Percentiles rank a stretch among this genome's conserved stretches.
phyloP scores from a whole-genome alignment of 208 protist genomes.

The Crithidia sp. region DNA sequence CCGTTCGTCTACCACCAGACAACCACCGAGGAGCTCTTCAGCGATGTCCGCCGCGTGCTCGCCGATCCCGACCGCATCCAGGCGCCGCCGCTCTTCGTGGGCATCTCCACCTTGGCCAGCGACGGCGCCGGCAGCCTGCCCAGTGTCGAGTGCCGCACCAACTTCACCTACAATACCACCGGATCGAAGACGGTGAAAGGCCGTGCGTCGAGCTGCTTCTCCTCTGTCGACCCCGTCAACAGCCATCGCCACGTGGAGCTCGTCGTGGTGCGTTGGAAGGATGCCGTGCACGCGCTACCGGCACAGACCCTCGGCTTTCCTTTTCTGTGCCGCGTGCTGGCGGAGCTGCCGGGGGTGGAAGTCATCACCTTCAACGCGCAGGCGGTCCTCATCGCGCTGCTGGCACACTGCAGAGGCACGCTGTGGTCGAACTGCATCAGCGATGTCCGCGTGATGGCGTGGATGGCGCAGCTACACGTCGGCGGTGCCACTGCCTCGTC shows the following conservation, averaged over 20 bases:
- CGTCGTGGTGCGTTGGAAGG: constrained; percentile 77
- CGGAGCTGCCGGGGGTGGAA: constrained; percentile 81
- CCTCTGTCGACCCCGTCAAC: constrained; percentile 28
- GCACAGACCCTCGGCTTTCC: constrained; percentile 44
- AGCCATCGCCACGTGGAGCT: constrained; percentile 50
- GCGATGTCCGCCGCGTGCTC: constrained; percentile 50
- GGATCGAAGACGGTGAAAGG: constrained; percentile 25
- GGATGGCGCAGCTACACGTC: constrained; percentile 64
- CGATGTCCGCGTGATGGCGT: constrained; percentile 87
- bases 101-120: constrained; percentile 33
- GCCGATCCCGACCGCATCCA: constrained; percentile 87
- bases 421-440: constrained; percentile 73
- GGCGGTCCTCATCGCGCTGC: constrained; percentile 61
- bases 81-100: constrained; percentile 81
- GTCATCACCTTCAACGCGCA: constrained; percentile 89
- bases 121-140: neutral
- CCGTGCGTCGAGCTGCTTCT: constrained; percentile 29
- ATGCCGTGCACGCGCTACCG: constrained; percentile 67
- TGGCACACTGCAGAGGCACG: constrained; percentile 54
- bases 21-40: constrained; percentile 48
- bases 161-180: constrained; percentile 33
- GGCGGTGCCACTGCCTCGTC: neutral
- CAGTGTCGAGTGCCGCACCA: constrained; percentile 29
- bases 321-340: constrained; percentile 67
- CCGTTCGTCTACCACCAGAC: constrained; percentile 46